phyloP scores from a whole-genome alignment of 441 rosid genomes.

The Erodium trifolium region DNA sequence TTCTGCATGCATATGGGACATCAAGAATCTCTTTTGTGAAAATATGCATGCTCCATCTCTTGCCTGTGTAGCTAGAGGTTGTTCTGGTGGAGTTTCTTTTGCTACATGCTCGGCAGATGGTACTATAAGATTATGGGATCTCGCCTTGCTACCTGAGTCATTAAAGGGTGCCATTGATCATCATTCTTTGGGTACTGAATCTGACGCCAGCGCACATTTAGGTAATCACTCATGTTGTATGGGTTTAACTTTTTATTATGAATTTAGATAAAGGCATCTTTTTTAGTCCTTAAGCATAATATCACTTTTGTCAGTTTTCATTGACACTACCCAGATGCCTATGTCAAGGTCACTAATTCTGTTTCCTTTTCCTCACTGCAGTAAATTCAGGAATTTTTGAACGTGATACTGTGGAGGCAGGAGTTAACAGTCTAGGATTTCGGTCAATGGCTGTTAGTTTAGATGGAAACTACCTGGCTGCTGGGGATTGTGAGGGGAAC shows the following conservation, averaged over 20 bases:
- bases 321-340: not conserved
- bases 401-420: slow-evolving; percentile 50
- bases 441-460: slow-evolving; percentile 68
- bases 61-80: slow-evolving; percentile 76
- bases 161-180: slow-evolving; percentile 26
- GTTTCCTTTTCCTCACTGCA: slow-evolving; percentile 23
- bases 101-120: slow-evolving; percentile 91
- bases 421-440: slow-evolving; percentile 48
- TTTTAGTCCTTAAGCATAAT: slow-evolving; percentile 5
- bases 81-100: slow-evolving; percentile 75
- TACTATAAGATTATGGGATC: slow-evolving; percentile 78
- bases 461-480: slow-evolving; percentile 76
- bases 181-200: slow-evolving; percentile 25
- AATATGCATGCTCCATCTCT: slow-evolving; percentile 59
- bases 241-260: slow-evolving; percentile 7
- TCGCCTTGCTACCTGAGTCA: slow-evolving; percentile 40
- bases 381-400: slow-evolving; percentile 69
- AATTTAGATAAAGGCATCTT: not conserved
- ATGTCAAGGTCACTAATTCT: slow-evolving; percentile 10
- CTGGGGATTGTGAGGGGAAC: slow-evolving; percentile 81
- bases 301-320: not conserved
- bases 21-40: slow-evolving; percentile 76
- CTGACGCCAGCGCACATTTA: slow-evolving; percentile 35
- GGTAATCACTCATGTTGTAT: slow-evolving; percentile 34
- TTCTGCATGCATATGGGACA: slow-evolving; percentile 76